These are phyloP conservation scores for Geotrichum klebahnii DNA, from an alignment of 1,139 yeast genomes.

Conservation along the genomic window DNA sequence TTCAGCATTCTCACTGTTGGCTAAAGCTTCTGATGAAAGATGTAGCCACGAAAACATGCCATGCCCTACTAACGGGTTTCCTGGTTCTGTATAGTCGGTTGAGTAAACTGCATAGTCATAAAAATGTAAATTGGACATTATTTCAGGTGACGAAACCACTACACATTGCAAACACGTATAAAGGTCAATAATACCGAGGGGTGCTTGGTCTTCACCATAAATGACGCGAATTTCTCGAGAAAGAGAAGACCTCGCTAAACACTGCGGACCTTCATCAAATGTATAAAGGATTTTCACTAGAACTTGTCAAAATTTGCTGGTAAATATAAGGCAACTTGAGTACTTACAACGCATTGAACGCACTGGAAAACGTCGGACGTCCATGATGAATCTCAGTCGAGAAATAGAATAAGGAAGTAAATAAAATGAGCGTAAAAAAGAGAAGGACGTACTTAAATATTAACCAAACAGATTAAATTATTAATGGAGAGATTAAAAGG, in stretches of 20 bases:
- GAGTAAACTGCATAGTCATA: slow-evolving; percentile 43
- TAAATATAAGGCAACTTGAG: background rate
- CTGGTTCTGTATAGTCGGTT: slow-evolving; percentile 41
- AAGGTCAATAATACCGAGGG: slow-evolving; percentile 39
- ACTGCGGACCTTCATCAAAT: slow-evolving; percentile 33
- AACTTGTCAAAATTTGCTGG: background rate
- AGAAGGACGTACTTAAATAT: no score
- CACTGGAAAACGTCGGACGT: slow-evolving; percentile 14
- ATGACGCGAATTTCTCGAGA: slow-evolving; percentile 32
- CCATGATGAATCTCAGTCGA: slow-evolving; percentile 4
- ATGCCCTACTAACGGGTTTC: slow-evolving; percentile 42
- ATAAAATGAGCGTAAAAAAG: no score
- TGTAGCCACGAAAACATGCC: slow-evolving; percentile 33
- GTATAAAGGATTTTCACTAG: slow-evolving; percentile 40
- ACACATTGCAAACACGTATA: slow-evolving; percentile 37
- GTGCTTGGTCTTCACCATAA: slow-evolving; percentile 28
- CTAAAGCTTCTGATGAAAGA: slow-evolving; percentile 2
- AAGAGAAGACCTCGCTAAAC: slow-evolving; percentile 36
- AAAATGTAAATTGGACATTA: slow-evolving; percentile 31
- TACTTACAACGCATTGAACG: slow-evolving; percentile 18
- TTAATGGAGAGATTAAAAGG: no score
- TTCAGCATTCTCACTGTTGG: background rate
- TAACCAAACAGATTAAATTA: no score
- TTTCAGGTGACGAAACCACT: slow-evolving; percentile 40
- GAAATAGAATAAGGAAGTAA: background rate